These are phyloP conservation scores for Fraxinus latifolia DNA, from an alignment of 305 asterid genomes.

Conservation along the genomic window DNA sequence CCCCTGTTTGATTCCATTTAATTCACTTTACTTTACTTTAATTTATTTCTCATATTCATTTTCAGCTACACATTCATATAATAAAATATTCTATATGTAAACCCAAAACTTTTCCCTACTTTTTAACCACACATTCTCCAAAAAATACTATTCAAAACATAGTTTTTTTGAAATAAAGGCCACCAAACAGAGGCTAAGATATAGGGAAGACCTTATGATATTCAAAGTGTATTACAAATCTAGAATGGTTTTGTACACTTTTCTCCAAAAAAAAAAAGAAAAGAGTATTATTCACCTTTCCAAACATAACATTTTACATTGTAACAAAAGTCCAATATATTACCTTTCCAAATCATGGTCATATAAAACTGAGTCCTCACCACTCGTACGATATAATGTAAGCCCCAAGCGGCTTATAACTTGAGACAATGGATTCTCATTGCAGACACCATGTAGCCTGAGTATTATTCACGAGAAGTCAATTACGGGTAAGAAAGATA, in stretches of 20 bases:
- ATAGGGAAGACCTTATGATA: neutral
- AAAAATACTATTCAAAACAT: no score
- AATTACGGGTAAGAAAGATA: neutral
- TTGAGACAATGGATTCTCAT: slow-evolving; percentile 97
- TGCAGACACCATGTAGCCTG: slow-evolving; percentile 98
- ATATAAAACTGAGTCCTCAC: slow-evolving; percentile 84
- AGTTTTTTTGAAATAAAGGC: no score
- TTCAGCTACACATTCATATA: no score
- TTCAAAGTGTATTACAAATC: neutral
- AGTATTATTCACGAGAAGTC: neutral
- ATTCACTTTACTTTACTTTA: no score
- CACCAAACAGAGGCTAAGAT: neutral
- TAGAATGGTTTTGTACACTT: neutral
- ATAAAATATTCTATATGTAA: no score
- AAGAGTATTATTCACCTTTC: no score
- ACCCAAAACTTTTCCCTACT: no score
- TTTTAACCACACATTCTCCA: no score
- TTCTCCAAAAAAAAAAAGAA: neutral
- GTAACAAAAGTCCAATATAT: slow-evolving; percentile 8
- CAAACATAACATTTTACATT: slow-evolving; percentile 1
- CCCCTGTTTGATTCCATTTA: no score
- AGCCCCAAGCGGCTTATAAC: slow-evolving; percentile 83
- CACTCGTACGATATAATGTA: slow-evolving; percentile 83
- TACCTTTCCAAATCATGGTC: slow-evolving; percentile 98
- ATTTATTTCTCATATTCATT: no score